Evolutionary conservation across 202 grass and related monocot species (phyloP), one percentile per base, ranked within the genome.

Genomic region (Dendrocalamus latiflorus): DNA sequence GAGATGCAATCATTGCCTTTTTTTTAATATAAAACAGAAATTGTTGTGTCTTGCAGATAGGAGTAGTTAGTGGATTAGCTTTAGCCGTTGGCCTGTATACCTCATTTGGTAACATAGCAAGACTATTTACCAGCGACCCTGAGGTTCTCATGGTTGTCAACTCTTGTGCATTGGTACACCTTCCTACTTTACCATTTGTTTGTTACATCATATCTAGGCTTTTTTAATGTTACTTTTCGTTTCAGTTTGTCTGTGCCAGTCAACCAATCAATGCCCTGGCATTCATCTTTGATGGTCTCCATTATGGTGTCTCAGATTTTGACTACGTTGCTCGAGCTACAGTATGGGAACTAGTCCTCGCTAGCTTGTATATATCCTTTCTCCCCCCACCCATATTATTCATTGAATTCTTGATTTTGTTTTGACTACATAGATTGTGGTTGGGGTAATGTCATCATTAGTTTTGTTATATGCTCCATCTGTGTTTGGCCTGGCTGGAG

Each of bases 261-360:
- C 95, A 98, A 84, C 95, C 92, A 76, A 85, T 95, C 68, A 98
- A 98, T 87, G 89, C 92, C 50, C 81, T 95, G 82, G 95, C 95
- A 76, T 98, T 98, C 79, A 89, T 98, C 71, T 98, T 93, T 67
- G 95, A 98, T 77, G 95, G 95, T 75, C 90, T 98, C 24, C 95
- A 93, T 72, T 98, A 98, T 54, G 92, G 95, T 44, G 83, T 89
- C 70, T 98, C 90, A 85, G 95, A 98, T 95, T 98, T 98, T 85
- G 78, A 91, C 54, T 98, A 98, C 60, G 83, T 88, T 43, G 95
- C 89, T 83, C 54, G 85, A 76, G 90, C 91, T 69, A 98, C 92
- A 78, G 92, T 98, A 94, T 83, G 30, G 81, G 6, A 77, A 80
- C 49, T 74, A 77, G 13, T 47, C 16, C 37, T 26, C 18, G 0